Base-by-base conservation (phyloP, 257 asterid species). In the Rehmannia glutinosa region DNA sequence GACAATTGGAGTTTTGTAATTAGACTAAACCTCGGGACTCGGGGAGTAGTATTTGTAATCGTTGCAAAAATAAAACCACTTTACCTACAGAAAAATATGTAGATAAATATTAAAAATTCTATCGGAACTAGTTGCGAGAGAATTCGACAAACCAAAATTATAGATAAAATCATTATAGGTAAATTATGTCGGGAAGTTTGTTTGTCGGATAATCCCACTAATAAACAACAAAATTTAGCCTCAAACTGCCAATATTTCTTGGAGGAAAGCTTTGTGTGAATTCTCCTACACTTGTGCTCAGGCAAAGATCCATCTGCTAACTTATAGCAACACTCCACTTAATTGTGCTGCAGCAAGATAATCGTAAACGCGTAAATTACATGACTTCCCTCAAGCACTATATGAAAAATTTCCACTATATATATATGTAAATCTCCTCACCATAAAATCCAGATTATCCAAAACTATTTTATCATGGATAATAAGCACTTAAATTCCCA, bases 211-310 rank as follows among this genome's bases (percentile, higher is more conserved):
- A 30, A 32, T 8, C 10, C 27, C n/a, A 54, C 21, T 25, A 16
- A 0, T 3, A 12, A 54, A 0, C n/a, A 33, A 43, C 45, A 10
- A 63, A 45, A 35, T 35, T 35, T 6, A 35, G 8, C 41, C 56
- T 17, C 7, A 20, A 43, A 62, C 25, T 45, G 59, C 20, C 39
- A 15, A 13, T 20, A 65, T 17, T 46, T 63, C 2, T 50, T 58
- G 65, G 66, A 66, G 41, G 76, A 49, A 2, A 67, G 7, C 78
- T 77, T 72, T 64, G 64, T 51, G 63, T 69, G 79, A 73, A 10
- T 45, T 19, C 43, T 36, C 52, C 62, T 12, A 24, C 4, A 49
- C 24, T 68, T 23, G 30, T 21, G 42, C 53, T 54, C 73, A 71
- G 66, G 30, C 73, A 74, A 78, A 71, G 57, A 56, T 54, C 11